A percentile compares a stretch with the other conserved stretches of the same genome.
phyloP scores from a whole-genome alignment of 2,329 filamentous ascomycete species.

The Epicoccum sorghinum region DNA sequence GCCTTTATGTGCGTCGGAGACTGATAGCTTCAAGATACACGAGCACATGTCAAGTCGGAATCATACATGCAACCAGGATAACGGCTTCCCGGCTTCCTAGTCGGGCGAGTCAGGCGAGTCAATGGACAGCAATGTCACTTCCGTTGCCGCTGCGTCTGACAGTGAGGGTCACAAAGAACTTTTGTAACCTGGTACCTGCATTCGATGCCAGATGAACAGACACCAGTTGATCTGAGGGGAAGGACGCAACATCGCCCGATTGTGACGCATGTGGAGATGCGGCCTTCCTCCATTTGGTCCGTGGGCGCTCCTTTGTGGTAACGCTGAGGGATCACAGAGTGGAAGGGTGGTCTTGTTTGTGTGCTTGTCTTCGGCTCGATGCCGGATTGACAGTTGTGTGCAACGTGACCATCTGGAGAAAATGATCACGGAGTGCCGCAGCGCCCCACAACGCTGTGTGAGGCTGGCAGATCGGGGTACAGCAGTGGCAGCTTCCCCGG shows the following conservation, averaged over 20 bases:
- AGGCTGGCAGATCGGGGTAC: slow-evolving; percentile 2
- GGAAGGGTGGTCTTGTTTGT: slow-evolving; percentile 18
- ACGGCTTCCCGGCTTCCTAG: background rate
- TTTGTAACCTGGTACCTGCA: slow-evolving; percentile 21
- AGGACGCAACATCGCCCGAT: slow-evolving; percentile 5
- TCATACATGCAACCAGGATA: background rate
- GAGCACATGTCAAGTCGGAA: background rate
- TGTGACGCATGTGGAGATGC: slow-evolving; percentile 20
- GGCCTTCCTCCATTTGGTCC: slow-evolving; percentile 6
- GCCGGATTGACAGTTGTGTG: slow-evolving; percentile 24
- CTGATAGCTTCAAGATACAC: background rate
- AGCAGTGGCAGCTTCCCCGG: background rate
- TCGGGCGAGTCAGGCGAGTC: background rate
- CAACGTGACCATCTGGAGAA: slow-evolving; percentile 16
- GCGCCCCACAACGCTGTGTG: slow-evolving; percentile 13
- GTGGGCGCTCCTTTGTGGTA: slow-evolving; percentile 13
- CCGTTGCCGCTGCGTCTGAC: background rate
- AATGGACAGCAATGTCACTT: slow-evolving; percentile 4
- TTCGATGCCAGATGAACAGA: slow-evolving; percentile 12
- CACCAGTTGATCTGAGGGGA: background rate
- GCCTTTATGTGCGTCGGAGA: background rate
- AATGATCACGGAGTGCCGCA: slow-evolving; percentile 12
- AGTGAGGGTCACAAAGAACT: slow-evolving; percentile 9
- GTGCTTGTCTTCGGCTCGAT: slow-evolving; percentile 21
- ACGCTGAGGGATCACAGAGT: slow-evolving; percentile 16